Percentiles rank a stretch among this genome's conserved stretches.
Evolutionary conservation across 208 protist genomes (phyloP).

Genomic region (Trypanosoma caninum): DNA sequence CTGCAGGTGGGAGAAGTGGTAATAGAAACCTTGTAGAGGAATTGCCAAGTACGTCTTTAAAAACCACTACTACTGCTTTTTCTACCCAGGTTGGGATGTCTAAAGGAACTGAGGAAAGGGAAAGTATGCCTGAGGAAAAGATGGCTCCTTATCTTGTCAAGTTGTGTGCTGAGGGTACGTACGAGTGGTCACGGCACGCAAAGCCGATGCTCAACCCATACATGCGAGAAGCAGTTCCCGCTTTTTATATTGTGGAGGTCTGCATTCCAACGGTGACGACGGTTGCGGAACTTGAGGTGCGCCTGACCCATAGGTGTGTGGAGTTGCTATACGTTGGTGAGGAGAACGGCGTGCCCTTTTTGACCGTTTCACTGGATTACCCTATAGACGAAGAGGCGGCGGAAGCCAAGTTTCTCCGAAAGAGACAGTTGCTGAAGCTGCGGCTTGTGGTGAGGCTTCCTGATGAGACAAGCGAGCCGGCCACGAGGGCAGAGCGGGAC

Average conservation of each 20-base stretch:
- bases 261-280: slow-evolving; percentile 68
- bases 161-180: slow-evolving; percentile 45
- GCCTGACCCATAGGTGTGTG: slow-evolving; percentile 37
- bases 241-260: slow-evolving; percentile 47
- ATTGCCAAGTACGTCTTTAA: slow-evolving; percentile 15
- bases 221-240: slow-evolving; percentile 74
- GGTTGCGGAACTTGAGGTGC: slow-evolving; percentile 82
- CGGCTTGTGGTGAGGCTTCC: slow-evolving; percentile 60
- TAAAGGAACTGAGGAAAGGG: background rate
- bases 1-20: slow-evolving; percentile 37
- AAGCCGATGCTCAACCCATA: slow-evolving; percentile 64
- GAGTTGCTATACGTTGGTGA: slow-evolving; percentile 65
- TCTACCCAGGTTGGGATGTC: background rate
- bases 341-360: slow-evolving; percentile 40
- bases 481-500: slow-evolving; percentile 52
- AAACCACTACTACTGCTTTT: background rate
- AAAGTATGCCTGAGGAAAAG: background rate
- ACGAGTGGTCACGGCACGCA: slow-evolving; percentile 78
- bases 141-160: slow-evolving; percentile 25
- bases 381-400: slow-evolving; percentile 62
- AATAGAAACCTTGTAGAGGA: slow-evolving; percentile 67
- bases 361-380: slow-evolving; percentile 67
- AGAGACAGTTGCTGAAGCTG: slow-evolving; percentile 56
- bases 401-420: slow-evolving; percentile 76
- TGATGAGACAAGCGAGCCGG: slow-evolving; percentile 50